Percentiles rank a stretch among this genome's conserved stretches.
Conservation (phyloP, 305 asterid species). For the Fraxinus sp. region DNA sequence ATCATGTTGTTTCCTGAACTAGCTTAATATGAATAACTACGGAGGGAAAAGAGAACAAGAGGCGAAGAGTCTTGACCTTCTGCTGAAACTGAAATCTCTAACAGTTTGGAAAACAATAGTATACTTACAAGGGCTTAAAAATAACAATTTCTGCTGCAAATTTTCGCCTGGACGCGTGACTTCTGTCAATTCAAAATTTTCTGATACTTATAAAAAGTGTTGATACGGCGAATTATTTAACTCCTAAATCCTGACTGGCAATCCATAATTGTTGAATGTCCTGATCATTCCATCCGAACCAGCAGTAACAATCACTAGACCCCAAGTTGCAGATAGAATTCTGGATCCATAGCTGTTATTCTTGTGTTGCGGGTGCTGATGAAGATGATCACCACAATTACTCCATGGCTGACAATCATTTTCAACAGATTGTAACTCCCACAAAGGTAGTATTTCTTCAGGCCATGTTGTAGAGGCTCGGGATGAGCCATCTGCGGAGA, state of each 20-base stretch:
- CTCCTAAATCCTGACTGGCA: constrained; percentile 47
- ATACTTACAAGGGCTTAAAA: neutral
- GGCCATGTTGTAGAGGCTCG: constrained; percentile 72
- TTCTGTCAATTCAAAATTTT: neutral
- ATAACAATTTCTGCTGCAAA: neutral
- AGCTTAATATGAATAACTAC: constrained; percentile 17
- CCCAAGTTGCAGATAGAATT: constrained; percentile 46
- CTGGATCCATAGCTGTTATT: constrained; percentile 5
- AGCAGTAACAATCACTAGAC: constrained; percentile 69
- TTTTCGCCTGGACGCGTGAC: neutral
- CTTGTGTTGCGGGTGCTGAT: constrained; percentile 17
- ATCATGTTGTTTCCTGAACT: constrained; percentile 21
- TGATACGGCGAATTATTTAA: neutral
- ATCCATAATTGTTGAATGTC: constrained; percentile 78
- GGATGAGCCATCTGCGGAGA: constrained; percentile 53
- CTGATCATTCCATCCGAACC: constrained; percentile 67
- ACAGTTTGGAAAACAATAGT: neutral
- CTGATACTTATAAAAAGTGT: neutral
- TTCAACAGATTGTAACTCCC: constrained; percentile 25
- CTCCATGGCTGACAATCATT: constrained; percentile 2
- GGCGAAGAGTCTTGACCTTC: constrained; percentile 9
- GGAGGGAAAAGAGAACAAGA: neutral
- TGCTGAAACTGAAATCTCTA: neutral
- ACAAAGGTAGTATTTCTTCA: constrained; percentile 68
- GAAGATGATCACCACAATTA: constrained; percentile 19